Base-by-base conservation (phyloP, 2,329 filamentous ascomycete species). In the Esteya vermicola region DNA sequence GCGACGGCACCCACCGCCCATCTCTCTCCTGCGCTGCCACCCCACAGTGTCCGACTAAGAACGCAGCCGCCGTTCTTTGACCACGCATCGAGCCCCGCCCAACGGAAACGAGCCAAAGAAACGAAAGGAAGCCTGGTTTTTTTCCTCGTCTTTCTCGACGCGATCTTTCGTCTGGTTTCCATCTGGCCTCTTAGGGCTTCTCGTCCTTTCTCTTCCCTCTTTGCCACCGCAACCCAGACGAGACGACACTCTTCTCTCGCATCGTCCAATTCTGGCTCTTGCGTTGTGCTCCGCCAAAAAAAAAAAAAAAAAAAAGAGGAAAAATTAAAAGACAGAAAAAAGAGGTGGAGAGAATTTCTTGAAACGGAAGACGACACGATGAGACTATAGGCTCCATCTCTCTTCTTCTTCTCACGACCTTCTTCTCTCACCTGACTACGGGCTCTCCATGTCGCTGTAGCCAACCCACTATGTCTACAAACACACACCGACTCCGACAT, bases 381-480 rank as follows among this genome's bases (percentile, higher is more conserved):
- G n/a, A n/a, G n/a, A n/a, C n/a, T n/a, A n/a, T n/a, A n/a, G n/a
- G n/a, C n/a, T n/a, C n/a, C n/a, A n/a, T n/a, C n/a, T 14, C 19
- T 38, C 28, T n/a, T 26, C 33, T 23, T 21, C 33, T n/a, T 5
- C 10, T 3, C 20, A 10, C 19, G 5, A 22, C 33, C 7, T 3
- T 5, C 4, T 2, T 37, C 22, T 14, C 16, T 26, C 12, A 19
- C 16, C 9, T 14, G 35, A 37, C 35, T 25, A 30, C 25, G 19
- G 22, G 2, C n/a, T 13, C 35, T 18, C 36, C 27, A 38, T 38
- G 36, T 32, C 21, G 18, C 21, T 6, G 26, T 22, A 5, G n/a
- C 31, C 12, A 33, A 34, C 18, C 22, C 38, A 34, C 23, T 28
- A 40, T 40, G 38, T 40, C 23, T 22, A 25, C 33, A 21, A 25